These are phyloP conservation scores for Quercus rubra DNA, from an alignment of 306 rosid species.

Conservation along the genomic window DNA sequence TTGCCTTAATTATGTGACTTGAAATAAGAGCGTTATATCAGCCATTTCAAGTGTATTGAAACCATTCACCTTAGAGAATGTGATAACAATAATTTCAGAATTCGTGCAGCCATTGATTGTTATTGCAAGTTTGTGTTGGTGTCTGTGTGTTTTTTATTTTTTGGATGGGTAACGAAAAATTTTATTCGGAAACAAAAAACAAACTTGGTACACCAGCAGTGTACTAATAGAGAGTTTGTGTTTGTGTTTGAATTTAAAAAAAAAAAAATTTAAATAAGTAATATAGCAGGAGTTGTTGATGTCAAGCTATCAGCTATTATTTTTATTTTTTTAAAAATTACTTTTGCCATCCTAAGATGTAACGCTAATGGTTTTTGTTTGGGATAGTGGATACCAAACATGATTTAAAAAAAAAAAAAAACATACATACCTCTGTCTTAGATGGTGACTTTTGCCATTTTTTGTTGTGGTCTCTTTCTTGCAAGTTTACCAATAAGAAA, in stretches of 20 bases:
- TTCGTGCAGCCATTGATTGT: not conserved
- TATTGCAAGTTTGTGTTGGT: not conserved
- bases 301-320: not conserved
- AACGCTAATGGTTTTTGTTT: not conserved
- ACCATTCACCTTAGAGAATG: not conserved
- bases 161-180: too few relatives aligned
- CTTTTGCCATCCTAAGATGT: not conserved
- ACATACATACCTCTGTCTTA: not conserved
- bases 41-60: not conserved
- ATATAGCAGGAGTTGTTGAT: not conserved
- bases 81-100: not conserved
- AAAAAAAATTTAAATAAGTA: too few relatives aligned
- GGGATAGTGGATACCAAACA: not conserved
- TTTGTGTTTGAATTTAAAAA: too few relatives aligned
- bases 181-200: too few relatives aligned
- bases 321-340: not conserved
- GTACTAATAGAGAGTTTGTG: too few relatives aligned
- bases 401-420: too few relatives aligned
- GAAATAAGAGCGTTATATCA: not conserved
- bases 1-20: not conserved
- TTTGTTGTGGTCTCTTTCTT: conserved; percentile 11
- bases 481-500: not conserved
- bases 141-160: too few relatives aligned
- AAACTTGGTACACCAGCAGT: too few relatives aligned
- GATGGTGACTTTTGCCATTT: conserved; percentile 7